A percentile compares a stretch with the other conserved stretches of the same genome.
Evolutionary conservation across 2,329 filamentous ascomycete species (phyloP).

Genomic region (Tolypocladium paradoxum): DNA sequence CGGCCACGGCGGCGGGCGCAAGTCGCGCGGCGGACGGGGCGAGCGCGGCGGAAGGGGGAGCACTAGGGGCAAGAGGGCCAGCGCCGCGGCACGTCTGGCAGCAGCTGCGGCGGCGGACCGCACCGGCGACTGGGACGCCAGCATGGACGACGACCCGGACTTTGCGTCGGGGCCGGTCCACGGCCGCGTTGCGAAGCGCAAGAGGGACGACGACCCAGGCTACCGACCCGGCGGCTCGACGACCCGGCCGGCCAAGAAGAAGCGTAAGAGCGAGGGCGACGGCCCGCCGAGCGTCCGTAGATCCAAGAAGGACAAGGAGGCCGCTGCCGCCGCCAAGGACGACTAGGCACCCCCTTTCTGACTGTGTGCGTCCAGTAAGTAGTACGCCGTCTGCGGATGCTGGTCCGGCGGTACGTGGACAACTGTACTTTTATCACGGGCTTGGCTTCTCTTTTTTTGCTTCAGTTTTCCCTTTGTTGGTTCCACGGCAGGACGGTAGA

Average conservation of each 20-base stretch:
- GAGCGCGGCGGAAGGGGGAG: conserved; percentile 28
- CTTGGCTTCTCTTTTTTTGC: neutral
- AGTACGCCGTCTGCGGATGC: neutral
- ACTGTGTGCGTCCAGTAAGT: neutral
- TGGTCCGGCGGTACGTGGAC: neutral
- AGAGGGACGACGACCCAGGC: conserved; percentile 48
- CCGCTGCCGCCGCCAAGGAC: conserved; percentile 9
- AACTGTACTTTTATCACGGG: neutral
- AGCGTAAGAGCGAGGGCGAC: conserved; percentile 43
- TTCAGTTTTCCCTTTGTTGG: neutral
- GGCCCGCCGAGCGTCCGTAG: conserved; percentile 23
- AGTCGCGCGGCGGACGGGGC: conserved; percentile 21
- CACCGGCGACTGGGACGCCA: conserved; percentile 19
- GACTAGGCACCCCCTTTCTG: conserved; percentile 15
- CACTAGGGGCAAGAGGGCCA: conserved; percentile 25
- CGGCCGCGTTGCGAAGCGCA: conserved; percentile 30
- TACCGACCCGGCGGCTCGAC: conserved; percentile 49
- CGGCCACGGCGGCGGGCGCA: conserved; percentile 18
- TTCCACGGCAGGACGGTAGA: neutral
- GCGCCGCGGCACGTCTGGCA: conserved; percentile 11
- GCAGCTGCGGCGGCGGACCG: conserved; percentile 10
- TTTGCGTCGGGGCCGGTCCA: conserved; percentile 19
- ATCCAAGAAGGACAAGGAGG: conserved; percentile 22
- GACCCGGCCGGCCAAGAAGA: conserved; percentile 44
- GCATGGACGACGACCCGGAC: conserved; percentile 29